Base-by-base conservation (phyloP, 2,329 filamentous ascomycete species). In the Botryotinia narcissicola region DNA sequence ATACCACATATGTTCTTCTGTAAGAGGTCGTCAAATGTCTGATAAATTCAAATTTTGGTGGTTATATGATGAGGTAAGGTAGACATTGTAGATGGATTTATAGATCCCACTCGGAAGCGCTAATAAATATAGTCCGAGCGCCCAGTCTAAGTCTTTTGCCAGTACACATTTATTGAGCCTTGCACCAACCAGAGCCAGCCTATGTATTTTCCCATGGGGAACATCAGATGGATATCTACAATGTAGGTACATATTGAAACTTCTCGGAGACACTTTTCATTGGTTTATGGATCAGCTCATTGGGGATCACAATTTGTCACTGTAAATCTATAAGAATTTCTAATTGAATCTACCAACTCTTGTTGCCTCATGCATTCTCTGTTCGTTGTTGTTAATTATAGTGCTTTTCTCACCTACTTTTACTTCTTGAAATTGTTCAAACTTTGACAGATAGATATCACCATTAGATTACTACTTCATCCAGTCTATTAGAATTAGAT, bases 141-240 rank as follows among this genome's bases (percentile, higher is more conserved):
- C 14, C n/a, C 37, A 29, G 40, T 14, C 40, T 40, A 40, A 14
- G 48, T 68, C 64, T 42, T 40, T 37, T 37, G 59, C 12, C 51
- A 54, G 59, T 32, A n/a, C 35, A 35, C 54, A 40, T 61, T 37
- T 25, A 42, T 18, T 61, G 4, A n/a, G 60, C 63, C 44, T 61
- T 51, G 63, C 25, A 7, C 29, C 8, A 32, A 67, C 32, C 48
- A 51, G 48, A 51, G 48, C 48, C 48, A 51, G 48, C 44, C 29
- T 67, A 46, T 67, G 35, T 29, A 40, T 54, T 67, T 51, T 37
- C 40, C 44, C 44, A 54, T 51, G 63, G 63, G 63, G 63, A 67
- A 54, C 4, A 54, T 67, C 10, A 18, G n/a, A 37, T 18, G 14
- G 46, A 25, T 37, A 51, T 67, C 29, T 22, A 51, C 48, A 51